These are phyloP conservation scores for Vitis labrusca DNA, from an alignment of 164 flowering plant genomes.

Conservation along the genomic window DNA sequence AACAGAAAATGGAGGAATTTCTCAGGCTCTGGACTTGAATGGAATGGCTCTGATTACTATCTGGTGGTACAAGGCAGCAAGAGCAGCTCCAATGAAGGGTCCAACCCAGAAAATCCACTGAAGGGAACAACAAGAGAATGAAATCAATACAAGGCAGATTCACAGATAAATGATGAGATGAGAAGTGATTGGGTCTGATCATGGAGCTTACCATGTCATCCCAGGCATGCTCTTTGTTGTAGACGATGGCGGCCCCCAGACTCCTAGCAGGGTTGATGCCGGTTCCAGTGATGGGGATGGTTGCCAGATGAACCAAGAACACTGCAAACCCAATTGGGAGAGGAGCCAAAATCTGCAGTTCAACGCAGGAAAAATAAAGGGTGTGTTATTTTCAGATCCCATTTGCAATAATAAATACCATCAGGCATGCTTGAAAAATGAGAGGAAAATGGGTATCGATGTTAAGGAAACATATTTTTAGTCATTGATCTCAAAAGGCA, in stretches of 20 bases:
- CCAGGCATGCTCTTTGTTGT: constrained; percentile 59
- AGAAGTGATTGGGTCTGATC: too few relatives aligned
- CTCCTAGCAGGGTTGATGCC: constrained; percentile 80
- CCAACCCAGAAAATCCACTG: constrained; percentile 75
- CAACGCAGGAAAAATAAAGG: not conserved
- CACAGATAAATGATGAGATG: too few relatives aligned
- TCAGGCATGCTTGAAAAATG: too few relatives aligned
- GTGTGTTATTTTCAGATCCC: not conserved
- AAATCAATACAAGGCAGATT: not conserved
- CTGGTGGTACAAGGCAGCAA: constrained; percentile 62
- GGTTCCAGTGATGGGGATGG: constrained; percentile 74
- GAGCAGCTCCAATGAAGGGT: constrained; percentile 65
- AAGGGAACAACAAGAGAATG: not conserved
- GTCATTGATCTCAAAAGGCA: too few relatives aligned
- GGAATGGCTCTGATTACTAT: constrained; percentile 60
- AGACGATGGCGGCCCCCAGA: constrained; percentile 71
- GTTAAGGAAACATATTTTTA: too few relatives aligned
- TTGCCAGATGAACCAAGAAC: constrained; percentile 72
- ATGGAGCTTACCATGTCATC: constrained; percentile 50
- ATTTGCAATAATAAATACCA: not conserved
- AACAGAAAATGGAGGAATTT: not conserved
- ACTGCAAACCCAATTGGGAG: constrained; percentile 72
- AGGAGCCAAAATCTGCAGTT: constrained; percentile 58
- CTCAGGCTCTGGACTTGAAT: constrained; percentile 42
- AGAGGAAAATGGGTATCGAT: too few relatives aligned